Base-by-base conservation (phyloP, 2,329 filamentous ascomycete genomes). In the Aspergillus sp. region DNA sequence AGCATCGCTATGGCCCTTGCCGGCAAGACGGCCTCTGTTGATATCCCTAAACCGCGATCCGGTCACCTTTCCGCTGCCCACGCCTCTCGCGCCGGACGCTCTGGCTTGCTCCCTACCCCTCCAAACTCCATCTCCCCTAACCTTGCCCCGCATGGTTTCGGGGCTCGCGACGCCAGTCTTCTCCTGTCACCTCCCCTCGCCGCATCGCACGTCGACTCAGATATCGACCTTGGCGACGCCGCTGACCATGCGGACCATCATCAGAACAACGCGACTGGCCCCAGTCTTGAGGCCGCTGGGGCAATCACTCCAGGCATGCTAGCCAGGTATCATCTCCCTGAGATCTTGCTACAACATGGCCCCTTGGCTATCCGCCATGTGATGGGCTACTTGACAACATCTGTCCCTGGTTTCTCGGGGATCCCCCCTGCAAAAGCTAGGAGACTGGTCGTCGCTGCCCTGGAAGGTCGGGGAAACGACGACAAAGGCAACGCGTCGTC, bases 71-170 rank as follows among this genome's bases (percentile, higher is more conserved):
- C 60, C 24, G 64, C 64, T 57, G 60, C 54, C 59, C 67, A 68
- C 67, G 69, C 66, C 64, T 63, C 71, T 64, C 72, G 67, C 57
- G 58, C 63, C 19, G 68, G 68, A 44, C 70, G 74, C 44, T 69
- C 70, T 47, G 67, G 64, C 51, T 75, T 78, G 74, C 86, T 96
- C 70, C 91, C 90, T 63, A 97, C 93, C 74, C 93, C 93, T 72
- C 93, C 93, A 61, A 96, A 93, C 81, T 97, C 93, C 76, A 92
- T 97, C 74, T 97, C 93, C 61, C 93, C 93, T 49, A 88, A 86
- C 66, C 83, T 97, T 65, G 87, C 89, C 68, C 90, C 93, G 59
- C 90, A 93, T 69, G 89, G 89, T 69, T 86, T 89, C 72, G 89
- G 89, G 75, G 83, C 85, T 62, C 87, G 87, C 72, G 80, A 70